Conservation (phyloP, 2,329 filamentous ascomycete genomes). For the Aspergillus persii region DNA sequence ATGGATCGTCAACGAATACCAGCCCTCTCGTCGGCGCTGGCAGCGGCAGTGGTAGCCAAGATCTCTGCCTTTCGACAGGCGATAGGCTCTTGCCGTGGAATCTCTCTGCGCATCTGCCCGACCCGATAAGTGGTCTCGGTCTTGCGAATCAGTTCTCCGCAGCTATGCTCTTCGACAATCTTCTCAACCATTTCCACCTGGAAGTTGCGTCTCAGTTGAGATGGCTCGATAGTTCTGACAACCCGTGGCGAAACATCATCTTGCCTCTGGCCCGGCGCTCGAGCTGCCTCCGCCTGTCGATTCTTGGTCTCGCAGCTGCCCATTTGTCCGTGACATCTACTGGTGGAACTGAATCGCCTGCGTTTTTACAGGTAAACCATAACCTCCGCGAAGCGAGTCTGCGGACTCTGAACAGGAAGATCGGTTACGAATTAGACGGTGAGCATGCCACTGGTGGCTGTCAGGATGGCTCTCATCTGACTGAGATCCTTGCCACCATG, state of each 20-base stretch:
- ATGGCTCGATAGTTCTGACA: conserved; percentile 24
- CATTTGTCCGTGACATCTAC: conserved; percentile 14
- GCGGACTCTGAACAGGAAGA: conserved; percentile 8
- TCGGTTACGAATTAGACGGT: conserved; percentile 7
- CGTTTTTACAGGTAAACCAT: neutral
- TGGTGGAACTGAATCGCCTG: neutral
- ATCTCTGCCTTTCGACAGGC: neutral
- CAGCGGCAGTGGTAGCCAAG: neutral
- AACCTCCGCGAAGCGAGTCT: conserved; percentile 2
- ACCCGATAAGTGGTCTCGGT: neutral
- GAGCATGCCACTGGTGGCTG: neutral
- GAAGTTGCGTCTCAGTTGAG: conserved; percentile 20
- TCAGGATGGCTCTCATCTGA: neutral
- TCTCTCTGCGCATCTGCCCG: neutral
- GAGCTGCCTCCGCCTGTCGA: conserved; percentile 18
- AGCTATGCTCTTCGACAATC: conserved; percentile 8
- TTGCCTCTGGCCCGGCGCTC: conserved; percentile 21
- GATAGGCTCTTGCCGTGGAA: neutral
- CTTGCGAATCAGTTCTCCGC: neutral
- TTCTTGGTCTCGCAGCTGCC: conserved; percentile 20
- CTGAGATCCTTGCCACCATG: conserved; percentile 14
- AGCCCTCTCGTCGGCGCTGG: too few relatives aligned
- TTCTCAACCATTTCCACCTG: conserved; percentile 21
- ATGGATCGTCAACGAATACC: neutral
- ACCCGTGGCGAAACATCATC: conserved; percentile 25